Evolutionary conservation across 139 green algal species (phyloP).

Genomic region (Chlorella ohadii): DNA sequence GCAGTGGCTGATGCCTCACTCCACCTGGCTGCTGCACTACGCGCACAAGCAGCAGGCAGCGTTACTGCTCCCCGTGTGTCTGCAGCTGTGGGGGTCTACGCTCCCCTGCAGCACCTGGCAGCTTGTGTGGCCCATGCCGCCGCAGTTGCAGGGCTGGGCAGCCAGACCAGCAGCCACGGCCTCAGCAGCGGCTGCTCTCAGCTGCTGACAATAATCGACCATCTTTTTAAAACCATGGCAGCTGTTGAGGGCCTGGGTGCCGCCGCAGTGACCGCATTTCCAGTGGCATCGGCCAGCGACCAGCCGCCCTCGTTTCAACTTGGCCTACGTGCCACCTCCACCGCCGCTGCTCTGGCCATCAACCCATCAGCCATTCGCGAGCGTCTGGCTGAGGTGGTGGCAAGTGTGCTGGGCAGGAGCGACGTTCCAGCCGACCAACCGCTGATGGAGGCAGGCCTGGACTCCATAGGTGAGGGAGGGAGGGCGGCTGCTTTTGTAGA

Average conservation of each 20-base stretch:
- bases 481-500: too few species aligned
- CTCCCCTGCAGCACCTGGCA: neutral
- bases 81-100: neutral
- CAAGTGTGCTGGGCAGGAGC: slow-evolving; percentile 2
- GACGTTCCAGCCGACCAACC: slow-evolving; percentile 35
- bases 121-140: neutral
- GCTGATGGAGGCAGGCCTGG: slow-evolving; percentile 64
- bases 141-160: neutral
- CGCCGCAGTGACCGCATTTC: neutral
- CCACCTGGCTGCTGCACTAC: slow-evolving; percentile 12
- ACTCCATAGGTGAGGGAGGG: slow-evolving; percentile 48
- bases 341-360: too few species aligned
- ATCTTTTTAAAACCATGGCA: neutral
- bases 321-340: too few species aligned
- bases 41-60: neutral
- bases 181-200: neutral
- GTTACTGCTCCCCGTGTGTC: neutral
- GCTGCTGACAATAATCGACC: neutral
- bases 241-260: neutral
- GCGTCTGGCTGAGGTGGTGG: slow-evolving; percentile 2
- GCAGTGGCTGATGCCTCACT: slow-evolving; percentile 20
- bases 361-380: neutral
- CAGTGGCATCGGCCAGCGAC: neutral
- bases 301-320: too few species aligned
- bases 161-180: neutral